Conservation (phyloP, 192 early-diverging fungal species). For the Phlyctochytrium arcticum region DNA sequence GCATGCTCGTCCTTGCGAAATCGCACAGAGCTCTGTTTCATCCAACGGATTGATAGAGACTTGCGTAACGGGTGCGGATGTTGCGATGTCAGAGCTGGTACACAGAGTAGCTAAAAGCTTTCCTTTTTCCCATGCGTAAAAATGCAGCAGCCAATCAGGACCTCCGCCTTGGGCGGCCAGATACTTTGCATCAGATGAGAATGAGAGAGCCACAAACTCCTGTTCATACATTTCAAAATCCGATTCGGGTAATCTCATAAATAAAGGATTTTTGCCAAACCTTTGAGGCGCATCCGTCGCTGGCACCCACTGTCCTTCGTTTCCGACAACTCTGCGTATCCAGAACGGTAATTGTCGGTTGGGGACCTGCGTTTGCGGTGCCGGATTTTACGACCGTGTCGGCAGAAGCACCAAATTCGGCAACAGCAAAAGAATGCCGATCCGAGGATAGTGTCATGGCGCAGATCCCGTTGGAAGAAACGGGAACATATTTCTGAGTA, state of each 20-base stretch:
- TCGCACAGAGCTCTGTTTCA: slow-evolving; percentile 36
- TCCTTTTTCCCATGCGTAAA: slow-evolving; percentile 55
- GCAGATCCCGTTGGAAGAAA: slow-evolving; percentile 33
- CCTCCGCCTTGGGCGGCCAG: slow-evolving; percentile 39
- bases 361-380: not conserved
- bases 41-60: slow-evolving; percentile 42
- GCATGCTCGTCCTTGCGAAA: slow-evolving; percentile 23
- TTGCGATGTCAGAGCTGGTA: not conserved
- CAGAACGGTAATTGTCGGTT: slow-evolving; percentile 39
- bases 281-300: slow-evolving; percentile 9
- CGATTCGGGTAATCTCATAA: no score
- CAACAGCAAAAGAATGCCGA: slow-evolving; percentile 46
- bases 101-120: slow-evolving; percentile 32
- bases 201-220: slow-evolving; percentile 46
- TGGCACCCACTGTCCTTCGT: slow-evolving; percentile 26
- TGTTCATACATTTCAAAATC: not conserved
- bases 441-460: slow-evolving; percentile 42
- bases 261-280: slow-evolving; percentile 15
- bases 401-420: slow-evolving; percentile 24
- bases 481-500: slow-evolving; percentile 42
- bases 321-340: slow-evolving; percentile 41
- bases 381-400: not conserved
- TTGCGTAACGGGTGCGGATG: slow-evolving; percentile 17
- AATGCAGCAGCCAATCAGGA: slow-evolving; percentile 50
- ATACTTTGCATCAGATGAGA: slow-evolving; percentile 50